phyloP scores from a whole-genome alignment of 352 stramenopile species.

The Peronospora farinosa region DNA sequence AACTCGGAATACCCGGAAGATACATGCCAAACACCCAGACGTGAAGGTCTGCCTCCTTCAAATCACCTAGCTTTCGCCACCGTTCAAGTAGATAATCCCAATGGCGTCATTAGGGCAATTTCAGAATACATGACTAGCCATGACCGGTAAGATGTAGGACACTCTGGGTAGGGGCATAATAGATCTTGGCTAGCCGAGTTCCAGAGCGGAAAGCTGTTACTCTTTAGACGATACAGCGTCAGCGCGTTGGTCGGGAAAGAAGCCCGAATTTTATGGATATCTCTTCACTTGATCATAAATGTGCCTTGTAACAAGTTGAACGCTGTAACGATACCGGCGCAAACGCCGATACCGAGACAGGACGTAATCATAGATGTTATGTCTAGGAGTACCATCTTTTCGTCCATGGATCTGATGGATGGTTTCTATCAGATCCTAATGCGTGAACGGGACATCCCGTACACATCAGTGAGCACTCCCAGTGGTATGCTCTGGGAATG shows the following conservation, averaged over 20 bases:
- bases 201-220: neutral
- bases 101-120: neutral
- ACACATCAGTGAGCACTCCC: no score
- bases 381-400: no score
- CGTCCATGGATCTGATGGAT: no score
- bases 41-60: neutral
- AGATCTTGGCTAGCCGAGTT: neutral
- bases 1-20: neutral
- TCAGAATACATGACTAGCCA: no score
- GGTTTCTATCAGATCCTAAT: no score
- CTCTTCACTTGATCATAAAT: neutral
- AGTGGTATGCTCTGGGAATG: no score
- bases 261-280: neutral
- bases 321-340: no score
- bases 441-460: no score
- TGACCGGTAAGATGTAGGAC: neutral
- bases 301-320: no score
- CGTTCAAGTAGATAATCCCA: neutral
- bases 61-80: neutral
- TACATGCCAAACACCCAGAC: slow-evolving; percentile 1
- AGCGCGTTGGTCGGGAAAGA: neutral
- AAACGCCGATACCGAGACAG: no score
- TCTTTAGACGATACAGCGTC: neutral
- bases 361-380: no score
- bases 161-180: neutral